Conservation (phyloP, 768 basidiomycete species). For the Chiua virens region DNA sequence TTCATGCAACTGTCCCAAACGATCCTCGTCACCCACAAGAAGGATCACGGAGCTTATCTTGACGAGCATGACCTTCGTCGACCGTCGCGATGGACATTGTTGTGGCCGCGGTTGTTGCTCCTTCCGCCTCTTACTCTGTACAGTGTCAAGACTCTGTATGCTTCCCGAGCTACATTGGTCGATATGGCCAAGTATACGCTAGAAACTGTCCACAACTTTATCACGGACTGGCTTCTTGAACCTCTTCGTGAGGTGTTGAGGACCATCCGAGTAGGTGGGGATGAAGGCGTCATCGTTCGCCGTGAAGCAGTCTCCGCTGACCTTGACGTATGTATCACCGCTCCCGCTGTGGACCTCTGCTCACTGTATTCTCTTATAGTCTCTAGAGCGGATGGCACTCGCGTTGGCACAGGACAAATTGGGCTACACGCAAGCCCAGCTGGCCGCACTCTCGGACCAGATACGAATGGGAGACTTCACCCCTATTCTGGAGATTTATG, state of each 20-base stretch:
- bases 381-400: conserved; percentile 89
- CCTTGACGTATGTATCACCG: conserved; percentile 56
- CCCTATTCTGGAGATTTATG: conserved; percentile 82
- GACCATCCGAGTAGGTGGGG: conserved; percentile 81
- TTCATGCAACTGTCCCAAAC: conserved; percentile 17
- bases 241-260: conserved; percentile 80
- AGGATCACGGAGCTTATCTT: conserved; percentile 31
- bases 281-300: conserved; percentile 71
- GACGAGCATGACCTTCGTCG: conserved; percentile 48
- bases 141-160: conserved; percentile 48
- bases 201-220: conserved; percentile 71
- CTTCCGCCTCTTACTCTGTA: conserved; percentile 68
- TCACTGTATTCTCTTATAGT: conserved; percentile 44
- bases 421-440: conserved; percentile 57
- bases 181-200: conserved; percentile 58
- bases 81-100: conserved; percentile 63
- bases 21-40: conserved; percentile 28
- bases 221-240: conserved; percentile 82
- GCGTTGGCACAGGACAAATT: conserved; percentile 83
- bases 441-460: conserved; percentile 62
- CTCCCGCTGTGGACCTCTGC: neutral
- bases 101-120: conserved; percentile 83
- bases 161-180: conserved; percentile 56
- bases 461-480: conserved; percentile 84
- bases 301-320: conserved; percentile 84